Evolutionary conservation across 352 stramenopile genomes (phyloP), one percentile per base, ranked within the genome.

Genomic region (Thalassiosira ordinaria): DNA sequence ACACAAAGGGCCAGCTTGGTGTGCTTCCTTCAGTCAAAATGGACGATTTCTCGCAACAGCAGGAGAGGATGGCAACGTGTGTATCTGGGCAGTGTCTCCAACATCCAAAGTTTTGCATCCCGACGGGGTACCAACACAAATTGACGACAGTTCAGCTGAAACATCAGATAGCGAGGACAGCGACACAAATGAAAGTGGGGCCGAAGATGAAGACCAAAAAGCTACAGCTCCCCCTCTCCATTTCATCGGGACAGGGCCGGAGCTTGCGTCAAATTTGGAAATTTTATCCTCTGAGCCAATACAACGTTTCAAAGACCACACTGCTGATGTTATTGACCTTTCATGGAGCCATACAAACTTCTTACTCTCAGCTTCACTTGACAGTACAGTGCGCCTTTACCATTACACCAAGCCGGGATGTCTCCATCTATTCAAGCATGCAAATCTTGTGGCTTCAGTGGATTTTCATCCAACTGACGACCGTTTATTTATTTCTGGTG

Each of bases 401-500:
- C 87, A 92, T 72, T 44, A 83, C 59, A 76, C 70, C 20, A 86
- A 89, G 44, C 39, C 60, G 1, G 27, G 55, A 24, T 90, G 84
- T 78, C 68, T 92, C 16, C 81, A 88, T 64, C 61, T 85, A 14
- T 92, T 90, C 33, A 68, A 88, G 46, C 87, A 92, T 65, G 80
- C 76, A 7, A 84, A 85, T 75, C 70, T 90, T 24, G 87, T 92
- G 41, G 87, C 85, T 8, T 83, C 73, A 29, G 87, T 92, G 47
- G 85, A 71, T 26, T 92, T 91, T 59, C 82, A 91, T 57, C 87
- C 87, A 26, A 69, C 51, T 51, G 83, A 92, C 31, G 85, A 91
- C 49, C 69, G 72, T 72, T 90, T 86, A 51, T 92, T 92, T 59
- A 73, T 92, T 27, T 85, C 84, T 29, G 87, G 87, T 11, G 75